phyloP scores from a whole-genome alignment of 2,329 filamentous ascomycete species.

The Daldinia sp. region DNA sequence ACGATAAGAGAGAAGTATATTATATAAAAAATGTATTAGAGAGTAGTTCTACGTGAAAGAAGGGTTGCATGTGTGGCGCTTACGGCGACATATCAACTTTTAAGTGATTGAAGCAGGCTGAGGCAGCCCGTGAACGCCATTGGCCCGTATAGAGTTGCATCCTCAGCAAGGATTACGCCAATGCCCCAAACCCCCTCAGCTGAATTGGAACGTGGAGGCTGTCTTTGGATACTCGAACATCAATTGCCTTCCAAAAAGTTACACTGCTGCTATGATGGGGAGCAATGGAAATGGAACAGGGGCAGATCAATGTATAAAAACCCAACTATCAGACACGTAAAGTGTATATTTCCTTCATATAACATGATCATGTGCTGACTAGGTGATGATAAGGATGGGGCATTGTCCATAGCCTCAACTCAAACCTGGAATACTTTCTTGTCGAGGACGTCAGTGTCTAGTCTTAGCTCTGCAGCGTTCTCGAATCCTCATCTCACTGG shows the following conservation, averaged over 20 bases:
- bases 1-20: neutral
- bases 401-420: neutral
- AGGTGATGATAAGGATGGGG: neutral
- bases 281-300: neutral
- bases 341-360: neutral
- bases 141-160: neutral
- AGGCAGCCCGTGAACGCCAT: neutral
- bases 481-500: neutral
- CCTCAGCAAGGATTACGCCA: neutral
- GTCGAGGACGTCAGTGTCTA: neutral
- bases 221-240: neutral
- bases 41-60: too few species aligned
- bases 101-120: neutral
- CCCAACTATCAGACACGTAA: neutral
- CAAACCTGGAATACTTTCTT: neutral
- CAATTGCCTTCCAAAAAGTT: neutral
- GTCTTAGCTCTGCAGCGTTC: conserved; percentile 1
- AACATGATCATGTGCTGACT: neutral
- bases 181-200: too few species aligned
- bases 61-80: neutral
- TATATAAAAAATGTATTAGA: too few species aligned
- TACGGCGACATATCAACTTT: neutral
- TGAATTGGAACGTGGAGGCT: neutral
- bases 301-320: neutral
- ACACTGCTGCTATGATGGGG: neutral